Conservation (phyloP, 176 grass and related monocot genomes). For the Triticum monococcum region DNA sequence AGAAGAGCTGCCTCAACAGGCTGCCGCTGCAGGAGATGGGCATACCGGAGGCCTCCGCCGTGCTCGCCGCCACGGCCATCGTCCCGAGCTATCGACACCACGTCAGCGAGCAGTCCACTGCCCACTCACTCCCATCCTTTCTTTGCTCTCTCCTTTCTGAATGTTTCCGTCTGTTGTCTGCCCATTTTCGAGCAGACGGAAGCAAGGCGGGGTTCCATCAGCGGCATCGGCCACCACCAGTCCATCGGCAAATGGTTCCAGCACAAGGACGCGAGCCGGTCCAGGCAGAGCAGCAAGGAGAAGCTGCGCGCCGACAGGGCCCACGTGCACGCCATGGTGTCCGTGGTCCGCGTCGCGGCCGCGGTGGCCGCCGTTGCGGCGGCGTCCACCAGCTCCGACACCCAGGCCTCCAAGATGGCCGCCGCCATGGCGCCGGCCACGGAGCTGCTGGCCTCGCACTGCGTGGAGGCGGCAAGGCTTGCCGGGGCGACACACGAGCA, state of each 20-base stretch:
- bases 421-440: conserved; percentile 76
- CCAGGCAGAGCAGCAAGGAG: conserved; percentile 70
- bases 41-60: conserved; percentile 53
- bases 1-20: conserved; percentile 48
- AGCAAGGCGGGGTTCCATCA: conserved; percentile 41
- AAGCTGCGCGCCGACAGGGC: conserved; percentile 75
- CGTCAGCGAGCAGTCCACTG: conserved; percentile 18
- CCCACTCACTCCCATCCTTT: neutral
- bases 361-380: conserved; percentile 66
- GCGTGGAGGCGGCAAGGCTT: conserved; percentile 72
- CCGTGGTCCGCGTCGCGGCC: conserved; percentile 75
- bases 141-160: neutral
- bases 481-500: conserved; percentile 59
- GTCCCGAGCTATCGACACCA: conserved; percentile 32
- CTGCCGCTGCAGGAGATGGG: conserved; percentile 58
- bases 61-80: conserved; percentile 37
- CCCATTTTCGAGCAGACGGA: conserved; percentile 7
- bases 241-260: conserved; percentile 84
- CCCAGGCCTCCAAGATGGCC: conserved; percentile 63
- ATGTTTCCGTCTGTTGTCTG: neutral
- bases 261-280: conserved; percentile 50
- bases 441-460: conserved; percentile 81
- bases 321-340: conserved; percentile 71
- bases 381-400: conserved; percentile 39
- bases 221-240: conserved; percentile 37